phyloP scores from a whole-genome alignment of 78 protist genomes.

The Dictyostelium firmibasis region DNA sequence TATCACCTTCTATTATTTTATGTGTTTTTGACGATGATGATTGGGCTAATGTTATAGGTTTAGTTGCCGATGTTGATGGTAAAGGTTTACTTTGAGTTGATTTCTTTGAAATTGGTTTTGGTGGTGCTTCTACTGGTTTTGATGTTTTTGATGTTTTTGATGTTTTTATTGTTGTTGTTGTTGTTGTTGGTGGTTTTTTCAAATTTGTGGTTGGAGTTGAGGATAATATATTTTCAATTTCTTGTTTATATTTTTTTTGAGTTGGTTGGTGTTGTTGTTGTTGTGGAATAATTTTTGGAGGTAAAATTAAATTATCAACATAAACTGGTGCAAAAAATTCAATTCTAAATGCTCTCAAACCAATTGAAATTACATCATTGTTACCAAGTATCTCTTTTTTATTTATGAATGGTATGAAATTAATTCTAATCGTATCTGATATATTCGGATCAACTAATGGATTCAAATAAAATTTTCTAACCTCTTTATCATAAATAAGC shows the following conservation, averaged over 20 bases:
- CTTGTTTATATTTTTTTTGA: not conserved
- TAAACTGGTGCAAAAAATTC: not conserved
- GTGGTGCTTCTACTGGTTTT: not conserved
- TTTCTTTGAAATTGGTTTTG: not conserved
- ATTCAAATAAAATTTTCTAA: not conserved
- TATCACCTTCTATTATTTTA: not conserved
- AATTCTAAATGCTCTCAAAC: conserved; percentile 42
- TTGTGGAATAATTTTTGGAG: not conserved
- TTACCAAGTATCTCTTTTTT: not conserved
- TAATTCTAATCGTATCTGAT: conserved; percentile 44
- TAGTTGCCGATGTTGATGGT: not conserved
- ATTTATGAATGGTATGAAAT: conserved; percentile 31
- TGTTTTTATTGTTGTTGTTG: not conserved
- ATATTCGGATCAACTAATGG: not conserved
- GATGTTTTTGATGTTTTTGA: not conserved
- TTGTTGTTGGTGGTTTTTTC: not conserved
- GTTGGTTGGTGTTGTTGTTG: not conserved
- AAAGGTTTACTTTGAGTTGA: not conserved
- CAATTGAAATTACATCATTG: conserved; percentile 29
- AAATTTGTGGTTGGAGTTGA: not conserved
- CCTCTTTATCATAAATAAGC: not conserved
- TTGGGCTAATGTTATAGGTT: not conserved
- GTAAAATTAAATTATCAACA: not conserved
- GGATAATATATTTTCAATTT: not conserved
- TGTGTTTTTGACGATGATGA: not conserved